Base-by-base conservation (phyloP, 176 grass and related monocot genomes). In the Poa pratensis region DNA sequence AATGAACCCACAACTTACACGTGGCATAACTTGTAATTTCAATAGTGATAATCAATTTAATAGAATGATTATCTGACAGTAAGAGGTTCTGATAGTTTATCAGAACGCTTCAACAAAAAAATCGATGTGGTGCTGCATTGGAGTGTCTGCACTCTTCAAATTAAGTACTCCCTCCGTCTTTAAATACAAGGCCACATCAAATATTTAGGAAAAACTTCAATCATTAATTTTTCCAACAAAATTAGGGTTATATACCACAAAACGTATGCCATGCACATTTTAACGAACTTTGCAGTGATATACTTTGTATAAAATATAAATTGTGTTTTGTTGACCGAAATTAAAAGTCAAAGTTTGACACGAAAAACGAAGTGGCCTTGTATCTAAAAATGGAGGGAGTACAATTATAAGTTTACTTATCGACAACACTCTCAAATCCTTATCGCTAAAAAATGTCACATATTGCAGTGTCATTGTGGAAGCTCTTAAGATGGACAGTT, bases 401-500 rank as follows among this genome's bases (percentile, higher is more conserved):
- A 48, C n/a, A 74, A 50, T 6, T 49, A 80, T 65, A 48, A 58
- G 60, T 79, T 58, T 55, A 67, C 32, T 40, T 55, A 12, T 50
- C 14, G 53, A 35, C 14, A 73, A 23, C 34, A 30, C 30, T 78
- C 42, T 78, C n/a, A 58, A 59, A 57, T 22, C 27, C 43, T 46
- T 5, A 52, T 59, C 20, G 12, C 40, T 70, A 53, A 74, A 42
- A 27, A 75, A 80, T 20, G 0, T 12, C 34, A 43, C 19, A 35
- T 84, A 46, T 89, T 94, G 73, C 92, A 99, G 97, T 92, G 94
- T 99, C 59, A 96, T 99, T 84, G 94, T 99, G 71, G 97, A 99
- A 89, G 97, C 97, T 59, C 86, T 99, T 58, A 99, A 99, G 82
- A 79, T 99, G 78, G 97, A 99, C 77, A 99, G 92, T 87, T 84